Evolutionary conservation across 306 rosid species (phyloP).

Genomic region (Alnus rubra): DNA sequence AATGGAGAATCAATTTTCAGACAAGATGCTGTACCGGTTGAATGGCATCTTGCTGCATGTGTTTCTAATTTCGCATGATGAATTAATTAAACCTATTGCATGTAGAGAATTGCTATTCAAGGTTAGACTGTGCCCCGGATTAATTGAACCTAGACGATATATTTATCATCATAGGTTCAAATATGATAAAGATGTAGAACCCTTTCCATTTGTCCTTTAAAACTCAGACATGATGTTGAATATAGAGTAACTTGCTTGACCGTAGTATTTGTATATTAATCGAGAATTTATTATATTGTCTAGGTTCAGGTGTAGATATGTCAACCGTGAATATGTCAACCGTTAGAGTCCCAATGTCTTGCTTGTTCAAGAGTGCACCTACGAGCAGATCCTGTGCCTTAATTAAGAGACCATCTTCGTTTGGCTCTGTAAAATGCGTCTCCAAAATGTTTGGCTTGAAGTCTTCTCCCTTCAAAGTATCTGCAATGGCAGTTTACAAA

Average conservation of each 20-base stretch:
- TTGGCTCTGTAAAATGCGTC: constrained; percentile 39
- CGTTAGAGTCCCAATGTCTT: constrained; percentile 34
- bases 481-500: constrained; percentile 56
- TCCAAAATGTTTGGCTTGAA: constrained; percentile 56
- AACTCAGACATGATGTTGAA: not conserved
- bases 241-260: not conserved
- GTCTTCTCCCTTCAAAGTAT: constrained; percentile 48
- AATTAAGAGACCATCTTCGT: constrained; percentile 33
- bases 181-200: not conserved
- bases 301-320: constrained; percentile 39
- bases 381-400: constrained; percentile 34
- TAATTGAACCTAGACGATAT: not conserved
- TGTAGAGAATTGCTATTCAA: not conserved
- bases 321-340: constrained; percentile 38
- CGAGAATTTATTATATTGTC: no score
- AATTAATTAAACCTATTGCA: not conserved
- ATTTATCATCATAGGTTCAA: not conserved
- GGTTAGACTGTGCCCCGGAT: not conserved
- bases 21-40: constrained; percentile 2
- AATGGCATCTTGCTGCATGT: not conserved
- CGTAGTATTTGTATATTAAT: not conserved
- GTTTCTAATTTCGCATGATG: not conserved
- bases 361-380: constrained; percentile 26
- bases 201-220: not conserved
- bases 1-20: not conserved